Percentiles rank a stretch among this genome's conserved stretches.
Conservation (phyloP, 495 filamentous ascomycete species). For the Aspergillus leporis region DNA sequence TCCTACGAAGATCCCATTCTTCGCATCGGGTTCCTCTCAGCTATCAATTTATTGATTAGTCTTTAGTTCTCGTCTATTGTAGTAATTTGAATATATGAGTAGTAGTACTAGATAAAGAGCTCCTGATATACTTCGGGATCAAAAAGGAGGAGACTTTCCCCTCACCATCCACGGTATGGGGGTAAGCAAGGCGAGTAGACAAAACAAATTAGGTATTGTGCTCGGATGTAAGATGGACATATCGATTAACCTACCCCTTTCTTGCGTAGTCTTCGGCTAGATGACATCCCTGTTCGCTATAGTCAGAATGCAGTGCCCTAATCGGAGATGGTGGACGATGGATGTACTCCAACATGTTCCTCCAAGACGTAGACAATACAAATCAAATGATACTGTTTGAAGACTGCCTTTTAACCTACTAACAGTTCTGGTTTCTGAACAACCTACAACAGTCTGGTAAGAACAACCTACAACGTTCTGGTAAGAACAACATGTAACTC, state of each 20-base stretch:
- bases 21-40: conserved; percentile 63
- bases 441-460: too few relatives aligned
- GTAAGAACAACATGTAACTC: too few relatives aligned
- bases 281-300: neutral
- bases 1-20: conserved; percentile 68
- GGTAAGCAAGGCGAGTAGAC: too few relatives aligned
- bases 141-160: neutral
- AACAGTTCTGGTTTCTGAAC: too few relatives aligned
- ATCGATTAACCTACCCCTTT: too few relatives aligned
- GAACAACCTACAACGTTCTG: too few relatives aligned
- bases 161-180: neutral
- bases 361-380: too few relatives aligned
- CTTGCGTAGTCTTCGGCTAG: neutral
- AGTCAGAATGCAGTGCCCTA: neutral
- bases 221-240: too few relatives aligned
- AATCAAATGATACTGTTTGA: too few relatives aligned
- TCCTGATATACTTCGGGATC: neutral
- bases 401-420: too few relatives aligned
- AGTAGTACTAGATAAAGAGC: neutral
- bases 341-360: too few relatives aligned
- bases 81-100: neutral
- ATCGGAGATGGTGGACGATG: neutral
- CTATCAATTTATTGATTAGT: conserved; percentile 50
- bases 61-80: neutral
- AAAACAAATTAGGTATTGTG: too few relatives aligned